Percentiles rank a stretch among this genome's conserved stretches.
phyloP scores from a whole-genome alignment of 192 early-diverging fungal species.

The Backusella parvicylindrica region DNA sequence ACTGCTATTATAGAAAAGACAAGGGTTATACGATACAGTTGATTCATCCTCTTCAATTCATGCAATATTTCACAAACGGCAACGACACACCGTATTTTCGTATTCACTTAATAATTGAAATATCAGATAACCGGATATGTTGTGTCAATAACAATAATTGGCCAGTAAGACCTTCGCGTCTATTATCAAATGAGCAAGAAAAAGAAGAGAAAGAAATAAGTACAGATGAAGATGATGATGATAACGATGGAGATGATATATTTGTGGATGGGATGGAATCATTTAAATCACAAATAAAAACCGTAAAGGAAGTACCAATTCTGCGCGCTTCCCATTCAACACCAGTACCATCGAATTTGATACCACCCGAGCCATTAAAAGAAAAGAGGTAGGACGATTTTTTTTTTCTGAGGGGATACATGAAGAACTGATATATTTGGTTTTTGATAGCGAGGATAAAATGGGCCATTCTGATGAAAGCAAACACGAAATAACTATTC shows the following conservation, averaged over 20 bases:
- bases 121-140: neutral
- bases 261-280: conserved; percentile 13
- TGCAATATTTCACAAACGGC: neutral
- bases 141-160: conserved; percentile 5
- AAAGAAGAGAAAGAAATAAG: neutral
- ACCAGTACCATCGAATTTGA: neutral
- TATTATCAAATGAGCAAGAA: neutral
- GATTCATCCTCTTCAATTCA: conserved; percentile 3
- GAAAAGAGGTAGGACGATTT: neutral
- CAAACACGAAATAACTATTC: neutral
- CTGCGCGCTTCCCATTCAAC: neutral
- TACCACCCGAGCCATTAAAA: neutral
- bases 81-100: neutral
- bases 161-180: neutral
- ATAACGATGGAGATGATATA: neutral
- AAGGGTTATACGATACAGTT: neutral
- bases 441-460: neutral
- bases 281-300: neutral
- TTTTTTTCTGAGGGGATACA: too few relatives aligned
- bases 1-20: neutral
- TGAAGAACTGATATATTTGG: neutral
- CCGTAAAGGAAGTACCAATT: neutral
- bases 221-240: neutral
- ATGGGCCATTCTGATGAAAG: neutral
- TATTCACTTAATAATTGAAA: neutral